A percentile compares a stretch with the other conserved stretches of the same genome.
These are phyloP conservation scores for Toxoplasma gondii DNA, from an alignment of 169 alveolate species.

Conservation along the genomic window DNA sequence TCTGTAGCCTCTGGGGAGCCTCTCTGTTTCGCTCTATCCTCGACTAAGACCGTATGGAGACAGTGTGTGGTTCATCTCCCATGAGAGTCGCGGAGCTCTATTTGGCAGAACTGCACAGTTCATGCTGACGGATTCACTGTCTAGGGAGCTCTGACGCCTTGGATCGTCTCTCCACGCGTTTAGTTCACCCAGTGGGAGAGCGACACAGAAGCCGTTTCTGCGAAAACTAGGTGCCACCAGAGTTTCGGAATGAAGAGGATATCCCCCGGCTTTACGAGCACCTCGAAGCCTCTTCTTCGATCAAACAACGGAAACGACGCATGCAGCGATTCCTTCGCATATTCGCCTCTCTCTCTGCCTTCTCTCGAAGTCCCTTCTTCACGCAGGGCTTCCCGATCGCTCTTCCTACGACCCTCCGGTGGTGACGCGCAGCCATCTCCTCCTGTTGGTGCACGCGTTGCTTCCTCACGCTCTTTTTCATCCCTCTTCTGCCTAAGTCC, in stretches of 20 bases:
- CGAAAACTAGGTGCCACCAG: slow-evolving; percentile 70
- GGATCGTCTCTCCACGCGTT: too few species aligned
- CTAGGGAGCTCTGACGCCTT: too few species aligned
- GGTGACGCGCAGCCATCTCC: background rate
- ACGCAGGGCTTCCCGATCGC: background rate
- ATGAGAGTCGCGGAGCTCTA: too few species aligned
- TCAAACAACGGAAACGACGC: background rate
- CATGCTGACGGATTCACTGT: too few species aligned
- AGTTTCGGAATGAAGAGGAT: slow-evolving; percentile 64
- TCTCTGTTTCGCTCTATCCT: too few species aligned
- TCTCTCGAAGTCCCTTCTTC: background rate
- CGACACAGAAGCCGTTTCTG: slow-evolving; percentile 51
- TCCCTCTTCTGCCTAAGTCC: background rate
- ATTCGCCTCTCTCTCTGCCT: background rate
- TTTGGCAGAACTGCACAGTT: too few species aligned
- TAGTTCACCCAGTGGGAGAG: slow-evolving; percentile 61
- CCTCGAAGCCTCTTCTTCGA: slow-evolving; percentile 37
- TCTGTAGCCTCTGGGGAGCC: too few species aligned
- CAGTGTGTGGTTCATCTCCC: too few species aligned
- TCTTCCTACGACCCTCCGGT: background rate
- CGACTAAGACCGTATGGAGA: too few species aligned
- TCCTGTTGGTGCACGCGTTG: background rate
- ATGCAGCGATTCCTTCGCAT: slow-evolving; percentile 34
- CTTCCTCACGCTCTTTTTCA: background rate
- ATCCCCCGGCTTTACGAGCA: slow-evolving; percentile 61